phyloP scores from a whole-genome alignment of 768 basidiomycete species.

The Russula abietina region DNA sequence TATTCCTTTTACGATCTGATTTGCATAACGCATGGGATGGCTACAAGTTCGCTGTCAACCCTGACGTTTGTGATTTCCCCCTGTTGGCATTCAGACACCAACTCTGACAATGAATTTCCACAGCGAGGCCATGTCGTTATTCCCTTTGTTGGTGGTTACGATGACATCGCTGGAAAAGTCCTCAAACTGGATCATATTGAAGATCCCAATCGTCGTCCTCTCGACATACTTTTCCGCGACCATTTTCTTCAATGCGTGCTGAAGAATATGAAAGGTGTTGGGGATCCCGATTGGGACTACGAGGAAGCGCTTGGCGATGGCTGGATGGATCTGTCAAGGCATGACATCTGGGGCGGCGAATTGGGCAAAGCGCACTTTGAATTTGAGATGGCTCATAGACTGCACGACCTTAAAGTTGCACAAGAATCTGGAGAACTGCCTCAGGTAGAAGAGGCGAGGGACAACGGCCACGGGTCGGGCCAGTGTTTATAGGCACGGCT shows the following conservation, averaged over 20 bases:
- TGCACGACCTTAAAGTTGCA: not conserved
- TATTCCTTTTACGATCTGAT: not conserved
- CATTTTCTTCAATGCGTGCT: conserved; percentile 4
- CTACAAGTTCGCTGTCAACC: not conserved
- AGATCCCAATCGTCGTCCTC: not conserved
- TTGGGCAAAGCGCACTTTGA: not conserved
- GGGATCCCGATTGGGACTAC: not conserved
- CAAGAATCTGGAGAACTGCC: not conserved
- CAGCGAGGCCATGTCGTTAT: conserved; percentile 1
- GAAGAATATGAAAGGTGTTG: conserved; percentile 3
- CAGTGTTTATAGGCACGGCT: no score
- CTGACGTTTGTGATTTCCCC: not conserved
- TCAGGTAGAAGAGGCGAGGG: no score
- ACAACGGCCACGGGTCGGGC: no score
- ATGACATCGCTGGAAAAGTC: conserved; percentile 5
- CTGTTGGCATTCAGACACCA: no score
- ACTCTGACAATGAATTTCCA: not conserved
- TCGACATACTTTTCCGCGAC: not conserved
- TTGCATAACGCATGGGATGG: not conserved
- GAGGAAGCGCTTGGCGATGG: not conserved
- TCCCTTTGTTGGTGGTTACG: not conserved
- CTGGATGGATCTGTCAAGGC: not conserved
- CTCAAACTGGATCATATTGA: not conserved
- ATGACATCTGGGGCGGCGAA: not conserved
- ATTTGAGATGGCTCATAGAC: not conserved